phyloP scores from a whole-genome alignment of 768 basidiomycete genomes.

The Grammothele lineata region DNA sequence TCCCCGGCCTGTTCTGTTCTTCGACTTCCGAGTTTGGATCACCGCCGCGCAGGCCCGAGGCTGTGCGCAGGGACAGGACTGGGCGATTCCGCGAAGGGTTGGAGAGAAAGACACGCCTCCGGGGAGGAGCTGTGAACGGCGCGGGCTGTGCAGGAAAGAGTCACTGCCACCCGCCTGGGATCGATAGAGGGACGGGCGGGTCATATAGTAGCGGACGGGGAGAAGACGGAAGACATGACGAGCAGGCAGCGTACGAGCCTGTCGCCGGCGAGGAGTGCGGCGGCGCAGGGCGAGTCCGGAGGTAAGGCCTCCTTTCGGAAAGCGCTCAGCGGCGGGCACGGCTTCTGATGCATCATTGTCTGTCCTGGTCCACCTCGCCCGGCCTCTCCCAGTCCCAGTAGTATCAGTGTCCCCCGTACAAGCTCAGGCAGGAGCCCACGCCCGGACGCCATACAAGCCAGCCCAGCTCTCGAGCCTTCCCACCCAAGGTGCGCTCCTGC shows the following conservation, averaged over 20 bases:
- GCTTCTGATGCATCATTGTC: slow-evolving; percentile 14
- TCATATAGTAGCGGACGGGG: too few relatives aligned
- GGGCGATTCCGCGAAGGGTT: too few relatives aligned
- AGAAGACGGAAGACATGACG: slow-evolving; percentile 9
- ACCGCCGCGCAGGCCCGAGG: too few relatives aligned
- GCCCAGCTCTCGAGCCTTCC: slow-evolving; percentile 10
- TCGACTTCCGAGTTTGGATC: too few relatives aligned
- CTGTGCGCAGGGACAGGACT: too few relatives aligned
- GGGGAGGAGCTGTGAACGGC: too few relatives aligned
- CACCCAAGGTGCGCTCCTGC: slow-evolving; percentile 10
- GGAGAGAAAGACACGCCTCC: too few relatives aligned
- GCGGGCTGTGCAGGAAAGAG: too few relatives aligned
- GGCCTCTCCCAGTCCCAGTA: slow-evolving; percentile 1
- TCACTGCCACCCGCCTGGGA: not conserved
- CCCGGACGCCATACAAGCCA: slow-evolving; percentile 4
- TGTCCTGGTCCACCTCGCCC: not conserved
- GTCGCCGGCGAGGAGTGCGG: slow-evolving; percentile 9
- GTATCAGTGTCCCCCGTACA: too few relatives aligned
- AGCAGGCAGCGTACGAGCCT: slow-evolving; percentile 10
- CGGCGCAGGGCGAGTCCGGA: slow-evolving; percentile 10
- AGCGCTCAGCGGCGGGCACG: slow-evolving; percentile 4
- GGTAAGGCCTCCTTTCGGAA: slow-evolving; percentile 7
- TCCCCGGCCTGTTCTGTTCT: too few relatives aligned
- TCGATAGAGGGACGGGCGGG: too few relatives aligned
- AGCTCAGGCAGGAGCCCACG: too few relatives aligned